Evolutionary conservation across 352 stramenopile species (phyloP), one percentile per base, ranked within the genome.

Genomic region (Phytophthora brassicae): DNA sequence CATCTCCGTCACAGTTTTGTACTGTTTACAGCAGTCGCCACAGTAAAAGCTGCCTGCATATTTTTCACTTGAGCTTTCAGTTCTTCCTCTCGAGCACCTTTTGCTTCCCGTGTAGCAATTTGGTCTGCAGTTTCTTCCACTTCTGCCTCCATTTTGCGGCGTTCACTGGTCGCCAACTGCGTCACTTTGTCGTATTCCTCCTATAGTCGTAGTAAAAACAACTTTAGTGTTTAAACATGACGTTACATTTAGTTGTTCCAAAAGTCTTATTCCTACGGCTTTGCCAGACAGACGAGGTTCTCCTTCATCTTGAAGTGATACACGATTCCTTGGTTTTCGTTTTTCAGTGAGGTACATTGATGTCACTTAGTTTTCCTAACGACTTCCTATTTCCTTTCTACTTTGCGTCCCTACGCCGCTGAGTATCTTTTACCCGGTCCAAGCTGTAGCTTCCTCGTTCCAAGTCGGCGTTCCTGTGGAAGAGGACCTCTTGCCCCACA

Each of bases 1-100:
- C 74, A 90, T 89, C 60, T 89, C 81, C 16, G 46, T 71, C 44
- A 89, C 81, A 11, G 74, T 84, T 41, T 81, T 81, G 65, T 90
- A 90, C 43, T 90, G 81, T 62, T 88, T 90, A 22, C 75, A 70
- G 42, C 81, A 90, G 39, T 79, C 71, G 2, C 42, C 50, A 51
- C 81, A 90, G 36, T 78, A 78, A 45, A 90, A 11, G 70, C 75
- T 1, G 70, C 66, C 44, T 77, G 68, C 60, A 81, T 87, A 26
- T 66, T 68, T 38, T 68, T 71, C 9, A 86, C 68, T 23, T 78
- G 52, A 9, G 56, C 64, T 33, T 68, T 53, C 19, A 71, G 29
- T 19, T 76, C 62, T 13, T 80, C 50, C 12, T 77, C 48, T 9
- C 53, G 60, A 3, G 51, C 62, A 1, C 58, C 66, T 55, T 62